Evolutionary conservation across 257 asterid genomes (phyloP).

Genomic region (Leptodermis oblonga): DNA sequence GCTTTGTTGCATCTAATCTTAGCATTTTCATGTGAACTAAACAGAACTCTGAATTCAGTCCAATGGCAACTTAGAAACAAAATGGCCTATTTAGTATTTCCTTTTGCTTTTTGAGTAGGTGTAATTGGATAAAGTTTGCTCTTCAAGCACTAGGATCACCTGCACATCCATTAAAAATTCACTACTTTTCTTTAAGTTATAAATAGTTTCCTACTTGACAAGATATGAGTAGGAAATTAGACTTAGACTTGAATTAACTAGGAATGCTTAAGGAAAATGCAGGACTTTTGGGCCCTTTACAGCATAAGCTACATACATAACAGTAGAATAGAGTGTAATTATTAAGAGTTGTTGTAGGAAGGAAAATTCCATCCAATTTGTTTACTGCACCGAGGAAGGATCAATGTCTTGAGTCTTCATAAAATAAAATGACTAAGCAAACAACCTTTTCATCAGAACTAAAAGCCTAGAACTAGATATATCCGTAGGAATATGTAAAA

Average conservation of each 20-base stretch:
- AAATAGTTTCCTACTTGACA: background rate
- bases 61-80: too few species aligned
- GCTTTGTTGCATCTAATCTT: too few species aligned
- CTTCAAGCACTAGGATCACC: too few species aligned
- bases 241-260: too few species aligned
- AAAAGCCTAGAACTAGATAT: constrained; percentile 3
- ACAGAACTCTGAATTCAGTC: background rate
- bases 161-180: too few species aligned
- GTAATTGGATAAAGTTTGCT: too few species aligned
- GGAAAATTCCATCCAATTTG: background rate
- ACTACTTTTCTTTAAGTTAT: background rate
- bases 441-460: background rate
- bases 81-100: background rate
- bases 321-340: background rate
- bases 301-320: background rate
- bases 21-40: too few species aligned
- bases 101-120: too few species aligned
- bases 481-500: background rate
- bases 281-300: background rate
- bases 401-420: background rate
- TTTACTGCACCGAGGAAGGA: constrained; percentile 1
- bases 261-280: background rate
- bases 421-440: background rate
- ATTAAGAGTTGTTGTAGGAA: background rate
- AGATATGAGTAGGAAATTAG: too few species aligned